These are phyloP conservation scores for Fusarium sp. DNA, from an alignment of 2,329 filamentous ascomycete species.

Conservation along the genomic window DNA sequence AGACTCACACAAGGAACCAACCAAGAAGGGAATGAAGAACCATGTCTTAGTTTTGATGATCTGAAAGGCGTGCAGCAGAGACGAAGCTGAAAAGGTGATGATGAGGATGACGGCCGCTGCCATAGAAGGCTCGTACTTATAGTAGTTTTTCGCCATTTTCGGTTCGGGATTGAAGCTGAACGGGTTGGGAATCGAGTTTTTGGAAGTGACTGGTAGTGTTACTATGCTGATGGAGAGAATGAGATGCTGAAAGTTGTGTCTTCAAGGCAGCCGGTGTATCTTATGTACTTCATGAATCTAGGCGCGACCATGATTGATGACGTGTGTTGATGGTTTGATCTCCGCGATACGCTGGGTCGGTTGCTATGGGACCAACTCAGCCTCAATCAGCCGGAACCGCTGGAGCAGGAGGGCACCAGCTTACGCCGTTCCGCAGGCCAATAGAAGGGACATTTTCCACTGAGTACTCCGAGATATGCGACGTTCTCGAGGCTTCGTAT, in stretches of 20 bases:
- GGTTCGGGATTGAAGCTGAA: not conserved
- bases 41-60: not conserved
- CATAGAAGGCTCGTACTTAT: not conserved
- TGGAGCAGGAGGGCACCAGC: not conserved
- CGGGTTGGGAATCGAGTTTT: not conserved
- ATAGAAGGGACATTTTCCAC: not conserved
- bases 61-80: not conserved
- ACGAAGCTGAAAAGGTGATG: not conserved
- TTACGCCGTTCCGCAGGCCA: not conserved
- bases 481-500: not conserved
- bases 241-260: not conserved
- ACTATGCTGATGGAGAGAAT: not conserved
- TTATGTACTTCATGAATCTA: not conserved
- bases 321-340: not conserved
- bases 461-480: not conserved
- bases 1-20: not conserved
- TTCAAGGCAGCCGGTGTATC: not conserved
- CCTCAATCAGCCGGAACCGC: not conserved
- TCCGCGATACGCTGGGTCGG: not conserved
- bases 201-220: not conserved
- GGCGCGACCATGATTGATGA: not conserved
- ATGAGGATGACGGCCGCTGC: not conserved
- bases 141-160: not conserved
- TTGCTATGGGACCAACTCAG: not conserved
- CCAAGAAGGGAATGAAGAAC: not conserved